phyloP scores from a whole-genome alignment of 345 rosid genomes.

The Eucalyptus cloeziana region DNA sequence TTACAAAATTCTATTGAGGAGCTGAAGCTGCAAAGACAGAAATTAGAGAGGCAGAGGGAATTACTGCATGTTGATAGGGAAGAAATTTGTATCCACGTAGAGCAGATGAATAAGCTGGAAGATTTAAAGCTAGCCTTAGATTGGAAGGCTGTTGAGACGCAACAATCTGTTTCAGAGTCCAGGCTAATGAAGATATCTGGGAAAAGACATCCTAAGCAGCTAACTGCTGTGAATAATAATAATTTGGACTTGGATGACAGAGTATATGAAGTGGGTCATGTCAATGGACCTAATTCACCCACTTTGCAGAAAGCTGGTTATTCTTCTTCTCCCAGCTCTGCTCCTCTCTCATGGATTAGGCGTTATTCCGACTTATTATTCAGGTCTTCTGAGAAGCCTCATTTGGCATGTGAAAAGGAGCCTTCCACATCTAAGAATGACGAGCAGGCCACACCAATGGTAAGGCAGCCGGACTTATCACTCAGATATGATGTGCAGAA shows the following conservation, averaged over 20 bases:
- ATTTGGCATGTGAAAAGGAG: slow-evolving; percentile 9
- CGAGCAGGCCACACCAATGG: slow-evolving; percentile 1
- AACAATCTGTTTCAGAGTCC: slow-evolving; percentile 44
- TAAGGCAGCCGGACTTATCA: slow-evolving; percentile 5
- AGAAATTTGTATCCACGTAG: slow-evolving; percentile 53
- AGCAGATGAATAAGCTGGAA: slow-evolving; percentile 62
- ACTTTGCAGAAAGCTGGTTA: slow-evolving; percentile 13
- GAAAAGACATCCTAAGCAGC: slow-evolving; percentile 22
- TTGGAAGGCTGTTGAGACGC: slow-evolving; percentile 56
- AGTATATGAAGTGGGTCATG: slow-evolving; percentile 11
- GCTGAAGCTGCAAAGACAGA: slow-evolving; percentile 63
- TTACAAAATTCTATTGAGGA: slow-evolving; percentile 68
- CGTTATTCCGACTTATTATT: slow-evolving; percentile 54
- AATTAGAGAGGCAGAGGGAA: slow-evolving; percentile 76
- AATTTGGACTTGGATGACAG: slow-evolving; percentile 16
- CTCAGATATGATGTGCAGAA: slow-evolving; percentile 2
- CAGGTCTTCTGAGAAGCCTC: slow-evolving; percentile 44
- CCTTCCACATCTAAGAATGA: slow-evolving; percentile 4
- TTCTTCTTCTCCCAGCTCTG: slow-evolving; percentile 24
- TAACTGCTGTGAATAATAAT: slow-evolving; percentile 16
- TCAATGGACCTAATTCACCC: slow-evolving; percentile 24
- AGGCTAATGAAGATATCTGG: slow-evolving; percentile 48
- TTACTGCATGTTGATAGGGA: slow-evolving; percentile 64
- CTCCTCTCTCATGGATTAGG: slow-evolving; percentile 75
- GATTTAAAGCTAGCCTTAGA: slow-evolving; percentile 69